phyloP scores from a whole-genome alignment of 495 filamentous ascomycete species.

The Hyaloscypha finlandica region DNA sequence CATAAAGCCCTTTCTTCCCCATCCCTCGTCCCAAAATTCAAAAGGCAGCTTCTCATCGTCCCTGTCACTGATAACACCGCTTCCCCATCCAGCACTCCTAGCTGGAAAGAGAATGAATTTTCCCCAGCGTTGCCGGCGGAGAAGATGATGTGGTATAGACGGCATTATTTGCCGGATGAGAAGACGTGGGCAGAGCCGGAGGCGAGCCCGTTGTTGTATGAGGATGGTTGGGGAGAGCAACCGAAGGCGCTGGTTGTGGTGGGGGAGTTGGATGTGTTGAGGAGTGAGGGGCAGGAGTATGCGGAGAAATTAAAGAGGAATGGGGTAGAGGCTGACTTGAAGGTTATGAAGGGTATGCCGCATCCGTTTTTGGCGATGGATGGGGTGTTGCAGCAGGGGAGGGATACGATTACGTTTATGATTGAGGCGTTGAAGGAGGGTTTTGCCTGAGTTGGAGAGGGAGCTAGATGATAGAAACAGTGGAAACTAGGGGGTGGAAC shows the following conservation, averaged over 20 bases:
- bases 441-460: conserved; percentile 25
- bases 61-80: conserved; percentile 62
- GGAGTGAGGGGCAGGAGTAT: conserved; percentile 54
- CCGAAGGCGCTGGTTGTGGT: conserved; percentile 55
- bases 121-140: conserved; percentile 51
- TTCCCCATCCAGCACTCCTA: conserved; percentile 42
- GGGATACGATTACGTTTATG: conserved; percentile 54
- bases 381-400: conserved; percentile 53
- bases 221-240: conserved; percentile 45
- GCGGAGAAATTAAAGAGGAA: conserved; percentile 48
- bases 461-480: not conserved
- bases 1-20: conserved; percentile 51
- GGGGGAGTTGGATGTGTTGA: conserved; percentile 57
- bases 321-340: conserved; percentile 50
- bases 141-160: conserved; percentile 62
- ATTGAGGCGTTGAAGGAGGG: conserved; percentile 49
- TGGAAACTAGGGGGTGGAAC: not conserved
- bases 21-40: conserved; percentile 38
- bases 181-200: conserved; percentile 50
- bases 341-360: conserved; percentile 61
- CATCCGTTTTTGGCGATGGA: conserved; percentile 67
- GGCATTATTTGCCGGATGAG: conserved; percentile 54
- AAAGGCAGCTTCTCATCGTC: conserved; percentile 55
- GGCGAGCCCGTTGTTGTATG: conserved; percentile 55
- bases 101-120: conserved; percentile 52